Evolutionary conservation across 176 grass and related monocot species (phyloP), one percentile per base, ranked within the genome.

Genomic region (Elaeis guineensis): DNA sequence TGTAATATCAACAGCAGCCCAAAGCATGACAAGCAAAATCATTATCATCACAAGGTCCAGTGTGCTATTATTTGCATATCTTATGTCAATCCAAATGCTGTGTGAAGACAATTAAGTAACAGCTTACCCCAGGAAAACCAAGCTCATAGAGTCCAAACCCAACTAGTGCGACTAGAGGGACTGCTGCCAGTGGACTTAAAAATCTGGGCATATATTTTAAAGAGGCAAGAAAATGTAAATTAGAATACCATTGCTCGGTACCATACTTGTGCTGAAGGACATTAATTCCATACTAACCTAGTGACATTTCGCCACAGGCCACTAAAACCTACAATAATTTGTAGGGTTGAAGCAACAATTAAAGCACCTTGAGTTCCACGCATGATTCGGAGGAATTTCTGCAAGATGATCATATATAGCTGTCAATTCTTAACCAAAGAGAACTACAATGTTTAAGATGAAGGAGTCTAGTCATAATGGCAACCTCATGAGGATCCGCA

Each of bases 321-420:
- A 73, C 94, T 98, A 64, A 98, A 98, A 25, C 94, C 94, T 59
- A 98, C 73, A 63, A 98, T 89, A 29, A 98, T 98, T 59, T 98
- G 94, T 79, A 98, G 69, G 7, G 94, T 79, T 21, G 94, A 98
- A 73, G 88, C 88, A 70, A 98, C 88, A 29, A 98, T 98, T 26
- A 98, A 61, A 16, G 94, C 94, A 59, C 94, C 94, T 83, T 98
- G 94, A 4, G 94, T 98, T 61, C 85, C 94, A 30, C 85, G 81
- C 94, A 98, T 98, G 67, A 98, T 93, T 32, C 62, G 71, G n/a
- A 87, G 77, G 68, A 98, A 98, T 80, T 85, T 98, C 94, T 98
- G 54, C 51, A 69, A 44, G n/a, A 16, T 12, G 19, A 66, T 78
- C 2, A 78, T 49, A 55, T 69, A 51, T 21, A 59, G 26, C 22